phyloP scores from a whole-genome alignment of 2,329 filamentous ascomycete species.

The Grosmannia clavigera region DNA sequence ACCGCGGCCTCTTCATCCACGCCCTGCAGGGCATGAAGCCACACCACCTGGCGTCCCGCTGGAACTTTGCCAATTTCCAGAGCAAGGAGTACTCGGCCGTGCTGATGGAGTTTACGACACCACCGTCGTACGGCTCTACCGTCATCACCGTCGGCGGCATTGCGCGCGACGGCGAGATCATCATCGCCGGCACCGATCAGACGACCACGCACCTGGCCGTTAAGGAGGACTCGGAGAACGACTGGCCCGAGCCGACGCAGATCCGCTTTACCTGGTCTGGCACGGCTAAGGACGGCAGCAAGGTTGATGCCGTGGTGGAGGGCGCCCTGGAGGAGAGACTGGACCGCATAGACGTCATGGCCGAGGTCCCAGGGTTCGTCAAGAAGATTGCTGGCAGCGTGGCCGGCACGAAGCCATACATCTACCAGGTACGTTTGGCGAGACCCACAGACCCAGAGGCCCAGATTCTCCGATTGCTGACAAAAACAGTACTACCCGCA shows the following conservation, averaged over 20 bases:
- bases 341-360: conserved; percentile 91
- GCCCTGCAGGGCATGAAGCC: conserved; percentile 98
- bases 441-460: not conserved
- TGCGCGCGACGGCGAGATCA: conserved; percentile 65
- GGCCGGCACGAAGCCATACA: conserved; percentile 89
- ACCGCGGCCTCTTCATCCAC: conserved; percentile 67
- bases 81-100: conserved; percentile 74
- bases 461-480: not conserved
- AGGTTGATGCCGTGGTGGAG: conserved; percentile 56
- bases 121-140: conserved; percentile 81
- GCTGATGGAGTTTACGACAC: conserved; percentile 94
- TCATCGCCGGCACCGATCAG: conserved; percentile 57
- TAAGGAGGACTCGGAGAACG: conserved; percentile 62
- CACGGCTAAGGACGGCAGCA: conserved; percentile 62
- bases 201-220: conserved; percentile 56
- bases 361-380: conserved; percentile 87
- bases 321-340: conserved; percentile 54
- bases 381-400: conserved; percentile 85
- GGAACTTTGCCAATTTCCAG: conserved; percentile 93
- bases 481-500: conserved; percentile 52
- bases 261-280: conserved; percentile 70
- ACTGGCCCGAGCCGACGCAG: conserved; percentile 77
- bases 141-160: conserved; percentile 74
- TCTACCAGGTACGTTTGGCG: conserved; percentile 68
- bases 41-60: conserved; percentile 81